Conservation (phyloP, 176 grass and related monocot genomes). For the Lolium perenne region DNA sequence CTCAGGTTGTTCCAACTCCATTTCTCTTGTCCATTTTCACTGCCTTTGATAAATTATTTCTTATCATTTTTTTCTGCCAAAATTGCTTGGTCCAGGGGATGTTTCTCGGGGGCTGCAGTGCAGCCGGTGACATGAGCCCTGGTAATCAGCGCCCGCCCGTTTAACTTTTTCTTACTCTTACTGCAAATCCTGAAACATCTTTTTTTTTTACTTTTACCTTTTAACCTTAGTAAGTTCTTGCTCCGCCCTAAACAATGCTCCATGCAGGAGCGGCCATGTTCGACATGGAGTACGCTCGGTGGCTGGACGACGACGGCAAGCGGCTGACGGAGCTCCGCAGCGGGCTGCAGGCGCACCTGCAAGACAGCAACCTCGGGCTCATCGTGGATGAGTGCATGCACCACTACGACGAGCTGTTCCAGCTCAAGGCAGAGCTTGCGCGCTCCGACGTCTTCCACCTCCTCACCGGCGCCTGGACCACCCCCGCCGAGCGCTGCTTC, state of each 20-base stretch:
- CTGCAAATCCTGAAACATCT: background rate
- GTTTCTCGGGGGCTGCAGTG: constrained; percentile 76
- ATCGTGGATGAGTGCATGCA: constrained; percentile 82
- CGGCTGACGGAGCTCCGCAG: constrained; percentile 62
- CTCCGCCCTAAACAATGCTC: constrained; percentile 1
- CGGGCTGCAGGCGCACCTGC: constrained; percentile 75
- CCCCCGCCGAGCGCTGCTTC: constrained; percentile 85
- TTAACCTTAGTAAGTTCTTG: background rate
- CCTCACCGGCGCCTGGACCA: constrained; percentile 78
- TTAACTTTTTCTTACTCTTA: background rate
- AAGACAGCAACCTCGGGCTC: constrained; percentile 67
- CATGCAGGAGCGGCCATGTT: constrained; percentile 81
- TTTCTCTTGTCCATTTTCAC: background rate
- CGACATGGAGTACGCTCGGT: constrained; percentile 89
- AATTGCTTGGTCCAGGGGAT: constrained; percentile 66
- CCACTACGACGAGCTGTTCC: constrained; percentile 93
- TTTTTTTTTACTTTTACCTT: constrained; percentile 18
- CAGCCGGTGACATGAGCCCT: constrained; percentile 68
- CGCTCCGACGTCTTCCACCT: constrained; percentile 89
- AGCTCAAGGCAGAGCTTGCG: constrained; percentile 67
- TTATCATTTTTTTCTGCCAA: background rate
- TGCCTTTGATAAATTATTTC: background rate
- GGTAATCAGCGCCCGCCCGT: constrained; percentile 60
- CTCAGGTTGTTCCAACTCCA: constrained; percentile 72
- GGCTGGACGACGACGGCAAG: constrained; percentile 86